Evolutionary conservation across 2,329 filamentous ascomycete species (phyloP), one percentile per base, ranked within the genome.

Genomic region (Claviceps sp.): DNA sequence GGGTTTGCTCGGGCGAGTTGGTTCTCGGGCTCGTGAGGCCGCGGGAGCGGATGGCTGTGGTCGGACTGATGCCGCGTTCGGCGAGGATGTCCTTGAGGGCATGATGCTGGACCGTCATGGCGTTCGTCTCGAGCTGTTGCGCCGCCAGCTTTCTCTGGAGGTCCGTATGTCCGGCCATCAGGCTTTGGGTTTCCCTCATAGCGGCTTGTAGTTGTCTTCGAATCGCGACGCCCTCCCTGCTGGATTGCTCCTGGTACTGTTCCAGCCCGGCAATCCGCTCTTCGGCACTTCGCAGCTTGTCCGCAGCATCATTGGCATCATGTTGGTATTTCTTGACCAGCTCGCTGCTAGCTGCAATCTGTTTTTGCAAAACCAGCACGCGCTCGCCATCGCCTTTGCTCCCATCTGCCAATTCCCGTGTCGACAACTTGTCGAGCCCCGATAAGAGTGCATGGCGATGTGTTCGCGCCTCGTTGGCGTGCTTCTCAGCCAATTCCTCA

Each of bases 241-340:
- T 97, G 4, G 90, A 86, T 68, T 98, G 93, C 64, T 98, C 93
- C 68, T 98, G 93, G 66, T 97, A 97, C 29, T 89, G 88, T 66
- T 98, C 93, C 3, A 98, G 77, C 6, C 93, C 93, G 5, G 93
- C 94, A 65, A 98, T 97, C 43, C 93, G 83, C 71, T 97, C 94
- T 68, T 98, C 94, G 3, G 93, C 93, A 53, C 85, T 85, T 50
- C 93, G 85, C 50, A 98, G 75, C 64, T 90, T 94, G 62, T 96
- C 89, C 0, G 88, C 85, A 3, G 90, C 89, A 26, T 76, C 71
- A 65, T 98, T 88, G 1, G 90, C 91, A 53, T 94, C 90, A 54
- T 84, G 77, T 65, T 96, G 89, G 59, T 95, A 95, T 62, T 88
- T 88, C 66, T 85, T 86, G 29, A 90, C 88, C 64, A 97, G 71